Base-by-base conservation (phyloP, 495 filamentous ascomycete species). In the Penicillium cosmopolitanum region DNA sequence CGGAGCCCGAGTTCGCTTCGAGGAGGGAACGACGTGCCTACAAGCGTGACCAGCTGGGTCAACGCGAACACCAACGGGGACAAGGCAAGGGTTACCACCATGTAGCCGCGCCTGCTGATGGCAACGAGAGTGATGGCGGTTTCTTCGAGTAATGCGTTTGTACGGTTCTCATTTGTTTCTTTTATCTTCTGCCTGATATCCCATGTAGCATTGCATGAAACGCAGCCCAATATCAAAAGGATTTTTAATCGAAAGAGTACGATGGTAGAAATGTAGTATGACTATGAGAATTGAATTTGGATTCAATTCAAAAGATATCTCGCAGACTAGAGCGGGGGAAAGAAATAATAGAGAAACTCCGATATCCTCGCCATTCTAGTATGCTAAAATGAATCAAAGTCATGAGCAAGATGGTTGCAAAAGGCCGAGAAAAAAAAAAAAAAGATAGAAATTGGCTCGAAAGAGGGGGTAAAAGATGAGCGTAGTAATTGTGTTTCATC, bases 101-200 rank as follows among this genome's bases (percentile, higher is more conserved):
- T 38, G 54, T 57, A 18, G 54, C 61, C 15, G 55, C 55, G 12
- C 38, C 51, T 28, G 33, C 51, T 18, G 67, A 69, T 48, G 69
- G 76, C 9, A 75, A 73, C 15, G 80, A 83, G 0, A 85, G 82
- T 63, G 84, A 85, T 65, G 84, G 80, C 21, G 84, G 81, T 5
- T 87, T 87, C 68, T 87, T 77, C 34, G 75, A 77, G 23, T 57
- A 64, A 55, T 70, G 55, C 64, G 18, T 42, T 19, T 19, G n/a
- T 46, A 23, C 19, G 40, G 33, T 35, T 43, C 31, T 53, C 52
- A 43, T 44, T 56, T 59, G 36, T 38, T 36, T 55, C 48, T 56
- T 62, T 53, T 59, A 25, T 65, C 53, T 43, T 33, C 33, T 21
- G 53, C 13, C 54, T 60, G 64, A 64, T 65, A 68, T 66, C 61